phyloP scores from a whole-genome alignment of 176 grass and related monocot species.

The Carex scoparia region DNA sequence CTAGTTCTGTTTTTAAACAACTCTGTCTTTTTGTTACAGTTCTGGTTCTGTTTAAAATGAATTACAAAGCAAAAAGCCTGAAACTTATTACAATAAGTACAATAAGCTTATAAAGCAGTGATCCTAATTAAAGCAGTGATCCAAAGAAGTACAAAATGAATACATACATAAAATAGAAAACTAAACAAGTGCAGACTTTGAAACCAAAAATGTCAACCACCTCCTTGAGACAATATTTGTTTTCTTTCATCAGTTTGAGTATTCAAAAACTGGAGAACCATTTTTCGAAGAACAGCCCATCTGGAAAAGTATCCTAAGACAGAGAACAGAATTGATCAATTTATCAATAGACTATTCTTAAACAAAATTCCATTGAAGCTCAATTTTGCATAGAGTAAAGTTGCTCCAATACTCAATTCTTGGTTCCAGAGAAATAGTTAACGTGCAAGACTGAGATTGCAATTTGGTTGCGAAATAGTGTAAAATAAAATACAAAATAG shows the following conservation, averaged over 20 bases:
- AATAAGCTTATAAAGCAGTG: too few relatives aligned
- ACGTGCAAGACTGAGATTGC: not conserved
- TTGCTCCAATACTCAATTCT: not conserved
- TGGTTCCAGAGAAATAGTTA: not conserved
- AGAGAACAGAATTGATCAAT: slow-evolving; percentile 1
- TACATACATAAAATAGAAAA: not conserved
- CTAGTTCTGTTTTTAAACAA: too few relatives aligned
- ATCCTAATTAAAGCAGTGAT: too few relatives aligned
- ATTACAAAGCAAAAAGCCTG: too few relatives aligned
- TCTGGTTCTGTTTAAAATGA: too few relatives aligned
- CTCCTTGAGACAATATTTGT: slow-evolving; percentile 92
- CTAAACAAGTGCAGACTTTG: not conserved
- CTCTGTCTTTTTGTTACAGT: too few relatives aligned
- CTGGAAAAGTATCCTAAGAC: slow-evolving; percentile 76
- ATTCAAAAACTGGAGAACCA: slow-evolving; percentile 68
- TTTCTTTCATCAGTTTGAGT: slow-evolving; percentile 38
- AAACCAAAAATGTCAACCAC: slow-evolving; percentile 32
- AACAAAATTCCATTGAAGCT: not conserved
- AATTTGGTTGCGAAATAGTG: not conserved
- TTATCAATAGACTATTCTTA: not conserved
- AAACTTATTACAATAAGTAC: too few relatives aligned
- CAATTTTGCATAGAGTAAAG: not conserved
- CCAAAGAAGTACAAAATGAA: slow-evolving; percentile 23
- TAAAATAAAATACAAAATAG: not conserved
- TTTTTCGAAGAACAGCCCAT: slow-evolving; percentile 76